Conservation (phyloP, 192 early-diverging fungal species). For the Mortierella claussenii region DNA sequence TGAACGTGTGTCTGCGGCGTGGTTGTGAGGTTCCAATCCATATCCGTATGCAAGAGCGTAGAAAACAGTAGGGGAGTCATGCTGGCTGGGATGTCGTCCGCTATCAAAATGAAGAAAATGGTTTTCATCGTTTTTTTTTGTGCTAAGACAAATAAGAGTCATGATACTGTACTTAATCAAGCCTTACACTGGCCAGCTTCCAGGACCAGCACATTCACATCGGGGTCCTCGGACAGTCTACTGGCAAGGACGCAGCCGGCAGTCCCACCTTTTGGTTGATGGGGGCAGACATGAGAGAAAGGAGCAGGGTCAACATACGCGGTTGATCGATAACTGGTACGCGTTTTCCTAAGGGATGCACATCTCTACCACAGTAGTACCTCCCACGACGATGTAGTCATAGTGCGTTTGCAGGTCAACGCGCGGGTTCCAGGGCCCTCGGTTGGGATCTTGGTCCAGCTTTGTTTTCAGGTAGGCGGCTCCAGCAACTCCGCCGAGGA, state of each 20-base stretch:
- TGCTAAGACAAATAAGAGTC: not conserved
- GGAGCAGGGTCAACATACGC: too few species aligned
- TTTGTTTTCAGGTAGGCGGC: slow-evolving; percentile 20
- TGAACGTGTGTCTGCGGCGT: slow-evolving; percentile 29
- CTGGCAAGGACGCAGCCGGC: slow-evolving; percentile 51
- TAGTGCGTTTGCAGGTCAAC: slow-evolving; percentile 19
- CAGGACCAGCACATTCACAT: slow-evolving; percentile 36
- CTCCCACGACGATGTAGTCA: slow-evolving; percentile 43
- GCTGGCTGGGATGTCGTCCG: slow-evolving; percentile 27
- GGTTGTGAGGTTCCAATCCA: slow-evolving; percentile 27
- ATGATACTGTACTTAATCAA: too few species aligned
- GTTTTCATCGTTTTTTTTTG: not conserved
- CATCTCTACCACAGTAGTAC: slow-evolving; percentile 12
- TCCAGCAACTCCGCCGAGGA: slow-evolving; percentile 10
- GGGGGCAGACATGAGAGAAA: too few species aligned
- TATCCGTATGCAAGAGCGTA: slow-evolving; percentile 5
- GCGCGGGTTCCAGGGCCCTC: slow-evolving; percentile 27
- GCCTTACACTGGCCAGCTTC: slow-evolving; percentile 46
- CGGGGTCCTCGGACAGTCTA: slow-evolving; percentile 42
- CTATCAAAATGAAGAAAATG: slow-evolving; percentile 1
- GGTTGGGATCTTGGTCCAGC: slow-evolving; percentile 27
- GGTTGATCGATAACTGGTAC: too few species aligned
- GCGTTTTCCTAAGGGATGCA: too few species aligned
- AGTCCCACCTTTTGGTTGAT: slow-evolving; percentile 42
- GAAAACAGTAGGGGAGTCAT: slow-evolving; percentile 11